Conservation (phyloP, 805 yeast genomes). For the Maudiozyma serrabonitensis region DNA sequence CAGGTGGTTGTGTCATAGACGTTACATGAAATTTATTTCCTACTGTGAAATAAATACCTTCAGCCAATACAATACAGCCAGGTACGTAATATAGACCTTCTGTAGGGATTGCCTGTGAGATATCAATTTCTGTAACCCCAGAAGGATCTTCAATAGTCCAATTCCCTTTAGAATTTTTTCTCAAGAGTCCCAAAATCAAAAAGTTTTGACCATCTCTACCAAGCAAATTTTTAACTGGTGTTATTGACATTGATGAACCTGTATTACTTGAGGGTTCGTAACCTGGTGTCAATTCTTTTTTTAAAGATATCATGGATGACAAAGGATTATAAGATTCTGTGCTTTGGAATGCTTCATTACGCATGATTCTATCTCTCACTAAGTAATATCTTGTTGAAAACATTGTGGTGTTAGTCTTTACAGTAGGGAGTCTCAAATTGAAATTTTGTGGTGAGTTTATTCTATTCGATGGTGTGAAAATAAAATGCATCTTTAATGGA, state of each 20-base stretch:
- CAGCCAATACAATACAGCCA: slow-evolving; percentile 73
- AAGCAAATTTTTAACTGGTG: slow-evolving; percentile 70
- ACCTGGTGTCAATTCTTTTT: slow-evolving; percentile 12
- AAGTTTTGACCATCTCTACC: slow-evolving; percentile 78
- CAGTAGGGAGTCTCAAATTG: slow-evolving; percentile 19
- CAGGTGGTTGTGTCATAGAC: slow-evolving; percentile 77
- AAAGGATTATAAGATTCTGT: slow-evolving; percentile 28
- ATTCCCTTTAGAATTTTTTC: slow-evolving; percentile 53
- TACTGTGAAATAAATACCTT: slow-evolving; percentile 72
- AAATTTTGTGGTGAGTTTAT: slow-evolving; percentile 8
- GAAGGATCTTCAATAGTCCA: slow-evolving; percentile 75
- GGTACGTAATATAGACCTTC: slow-evolving; percentile 55
- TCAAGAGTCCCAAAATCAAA: slow-evolving; percentile 66
- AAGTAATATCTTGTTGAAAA: slow-evolving; percentile 51
- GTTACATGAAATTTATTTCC: slow-evolving; percentile 63
- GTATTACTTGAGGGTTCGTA: slow-evolving; percentile 4
- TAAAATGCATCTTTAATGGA: slow-evolving; percentile 50
- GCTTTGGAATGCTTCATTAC: slow-evolving; percentile 65
- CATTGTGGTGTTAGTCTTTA: slow-evolving; percentile 30
- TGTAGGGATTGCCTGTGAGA: slow-evolving; percentile 52
- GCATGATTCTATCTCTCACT: slow-evolving; percentile 56
- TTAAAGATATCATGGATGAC: slow-evolving; percentile 23
- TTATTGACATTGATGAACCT: slow-evolving; percentile 34
- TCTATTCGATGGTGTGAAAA: slow-evolving; percentile 18
- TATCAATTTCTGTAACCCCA: slow-evolving; percentile 60